phyloP scores from a whole-genome alignment of 2,329 filamentous ascomycete species.

The Aureobasidium sp. region DNA sequence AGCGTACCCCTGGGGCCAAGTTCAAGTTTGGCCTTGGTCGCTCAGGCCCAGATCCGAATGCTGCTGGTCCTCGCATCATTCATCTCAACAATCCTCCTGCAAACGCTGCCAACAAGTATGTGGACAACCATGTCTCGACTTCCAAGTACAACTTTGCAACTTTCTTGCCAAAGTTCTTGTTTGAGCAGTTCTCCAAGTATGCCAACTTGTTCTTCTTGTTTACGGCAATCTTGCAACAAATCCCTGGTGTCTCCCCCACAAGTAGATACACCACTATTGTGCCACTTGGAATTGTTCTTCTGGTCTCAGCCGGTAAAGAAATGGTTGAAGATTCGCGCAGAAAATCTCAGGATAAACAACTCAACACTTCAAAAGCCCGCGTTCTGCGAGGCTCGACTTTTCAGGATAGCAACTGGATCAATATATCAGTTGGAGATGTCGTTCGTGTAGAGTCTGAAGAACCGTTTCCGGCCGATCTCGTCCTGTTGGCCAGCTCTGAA shows the following conservation, averaged over 20 bases:
- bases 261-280: conserved; percentile 95
- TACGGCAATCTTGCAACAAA: conserved; percentile 88
- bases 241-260: conserved; percentile 87
- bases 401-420: conserved; percentile 83
- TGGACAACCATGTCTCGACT: conserved; percentile 95
- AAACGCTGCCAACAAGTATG: conserved; percentile 80
- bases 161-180: conserved; percentile 93
- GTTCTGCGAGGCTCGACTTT: conserved; percentile 79
- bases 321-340: conserved; percentile 87
- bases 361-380: conserved; percentile 80
- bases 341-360: conserved; percentile 71
- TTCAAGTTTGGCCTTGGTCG: conserved; percentile 92
- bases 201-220: conserved; percentile 99
- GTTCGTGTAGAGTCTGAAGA: conserved; percentile 89
- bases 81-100: conserved; percentile 93
- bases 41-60: conserved; percentile 78
- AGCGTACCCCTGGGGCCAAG: conserved; percentile 58
- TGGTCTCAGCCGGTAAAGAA: conserved; percentile 95
- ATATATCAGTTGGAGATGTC: conserved; percentile 86
- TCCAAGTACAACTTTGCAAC: conserved; percentile 93
- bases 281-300: conserved; percentile 77
- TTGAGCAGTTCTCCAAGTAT: conserved; percentile 98
- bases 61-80: conserved; percentile 84
- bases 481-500: conserved; percentile 87
- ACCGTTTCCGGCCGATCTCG: conserved; percentile 87